A percentile compares a stretch with the other conserved stretches of the same genome.
phyloP scores from a whole-genome alignment of 208 protist genomes.

The Trichomonas gallinae region DNA sequence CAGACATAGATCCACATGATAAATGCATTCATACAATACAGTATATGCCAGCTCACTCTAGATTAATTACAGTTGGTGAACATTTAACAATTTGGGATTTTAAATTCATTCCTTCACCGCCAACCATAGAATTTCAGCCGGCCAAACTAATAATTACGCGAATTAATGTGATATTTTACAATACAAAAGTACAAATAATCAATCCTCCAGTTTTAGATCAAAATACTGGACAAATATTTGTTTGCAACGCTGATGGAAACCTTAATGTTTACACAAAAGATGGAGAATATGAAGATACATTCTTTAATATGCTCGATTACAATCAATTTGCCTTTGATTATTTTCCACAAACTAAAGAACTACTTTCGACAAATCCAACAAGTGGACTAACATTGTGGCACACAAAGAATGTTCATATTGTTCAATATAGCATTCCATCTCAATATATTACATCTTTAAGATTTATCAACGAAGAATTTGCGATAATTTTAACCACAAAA shows the following conservation, averaged over 20 bases:
- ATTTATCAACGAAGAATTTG: not conserved
- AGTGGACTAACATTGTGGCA: not conserved
- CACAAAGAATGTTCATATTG: not conserved
- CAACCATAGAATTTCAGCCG: not conserved
- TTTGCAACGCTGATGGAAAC: not conserved
- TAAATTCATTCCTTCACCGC: not conserved
- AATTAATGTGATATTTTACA: not conserved
- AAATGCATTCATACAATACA: not conserved
- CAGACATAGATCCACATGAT: not conserved
- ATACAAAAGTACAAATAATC: not conserved
- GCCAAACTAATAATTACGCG: not conserved
- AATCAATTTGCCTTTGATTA: not conserved
- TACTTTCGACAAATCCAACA: not conserved
- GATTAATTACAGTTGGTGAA: not conserved
- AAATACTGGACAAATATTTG: not conserved
- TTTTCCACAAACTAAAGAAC: not conserved
- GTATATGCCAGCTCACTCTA: not conserved
- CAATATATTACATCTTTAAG: not conserved
- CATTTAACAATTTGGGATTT: not conserved
- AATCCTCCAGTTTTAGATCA: not conserved
- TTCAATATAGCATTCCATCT: not conserved
- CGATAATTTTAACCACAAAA: not conserved
- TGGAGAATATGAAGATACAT: not conserved
- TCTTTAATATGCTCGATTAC: not conserved
- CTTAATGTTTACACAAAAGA: not conserved